Conservation (phyloP, 1,284 basidiomycete genomes). For the Rhodotorula mucilaginosa region DNA sequence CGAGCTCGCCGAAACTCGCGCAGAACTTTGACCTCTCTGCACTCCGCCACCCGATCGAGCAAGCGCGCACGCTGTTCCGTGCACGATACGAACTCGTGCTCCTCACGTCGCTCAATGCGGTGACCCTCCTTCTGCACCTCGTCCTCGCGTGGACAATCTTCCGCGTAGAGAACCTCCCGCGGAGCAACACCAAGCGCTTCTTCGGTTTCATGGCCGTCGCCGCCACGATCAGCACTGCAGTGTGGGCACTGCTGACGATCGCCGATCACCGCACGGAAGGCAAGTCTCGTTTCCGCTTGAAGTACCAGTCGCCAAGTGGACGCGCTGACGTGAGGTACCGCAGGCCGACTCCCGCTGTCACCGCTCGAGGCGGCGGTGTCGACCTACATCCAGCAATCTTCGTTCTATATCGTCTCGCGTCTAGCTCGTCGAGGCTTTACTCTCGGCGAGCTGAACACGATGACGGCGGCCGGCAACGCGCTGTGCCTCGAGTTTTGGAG, state of each 20-base stretch:
- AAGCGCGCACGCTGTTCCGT: constrained; percentile 40
- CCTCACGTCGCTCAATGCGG: constrained; percentile 48
- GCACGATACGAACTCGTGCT: constrained; percentile 48
- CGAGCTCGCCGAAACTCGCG: neutral
- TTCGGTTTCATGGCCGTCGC: constrained; percentile 43
- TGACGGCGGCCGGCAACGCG: constrained; percentile 81
- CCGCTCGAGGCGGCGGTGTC: constrained; percentile 72
- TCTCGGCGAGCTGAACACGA: constrained; percentile 84
- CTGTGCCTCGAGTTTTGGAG: constrained; percentile 68
- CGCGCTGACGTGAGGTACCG: neutral
- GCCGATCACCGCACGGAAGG: constrained; percentile 11
- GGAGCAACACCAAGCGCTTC: constrained; percentile 47
- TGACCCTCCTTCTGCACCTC: constrained; percentile 46
- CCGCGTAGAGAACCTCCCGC: constrained; percentile 43
- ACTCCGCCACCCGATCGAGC: constrained; percentile 41
- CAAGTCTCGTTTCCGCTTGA: neutral
- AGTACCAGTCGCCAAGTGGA: neutral
- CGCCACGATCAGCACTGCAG: constrained; percentile 18
- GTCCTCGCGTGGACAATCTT: constrained; percentile 45
- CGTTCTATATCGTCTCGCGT: constrained; percentile 82
- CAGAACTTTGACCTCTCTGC: constrained; percentile 32
- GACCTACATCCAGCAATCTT: constrained; percentile 84
- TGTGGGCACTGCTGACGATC: constrained; percentile 7
- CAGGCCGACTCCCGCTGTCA: constrained; percentile 59
- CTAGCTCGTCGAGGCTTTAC: constrained; percentile 91